Evolutionary conservation across 208 protist genomes (phyloP).

Genomic region (Trypanosoma vivax): DNA sequence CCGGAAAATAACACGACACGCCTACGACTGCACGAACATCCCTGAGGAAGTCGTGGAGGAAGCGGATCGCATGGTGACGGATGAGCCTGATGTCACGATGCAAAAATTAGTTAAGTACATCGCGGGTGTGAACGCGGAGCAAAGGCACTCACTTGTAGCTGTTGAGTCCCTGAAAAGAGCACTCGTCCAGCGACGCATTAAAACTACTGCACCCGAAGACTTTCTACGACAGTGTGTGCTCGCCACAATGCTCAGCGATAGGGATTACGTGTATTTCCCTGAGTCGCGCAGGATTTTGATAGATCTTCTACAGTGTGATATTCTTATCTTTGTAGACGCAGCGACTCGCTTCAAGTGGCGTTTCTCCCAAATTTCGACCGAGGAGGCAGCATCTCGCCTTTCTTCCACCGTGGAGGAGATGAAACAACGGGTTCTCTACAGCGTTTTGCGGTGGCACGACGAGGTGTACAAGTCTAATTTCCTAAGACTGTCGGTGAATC

Average conservation of each 20-base stretch:
- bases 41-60: neutral
- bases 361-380: slow-evolving; percentile 15
- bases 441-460: slow-evolving; percentile 6
- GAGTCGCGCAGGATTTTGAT: slow-evolving; percentile 3
- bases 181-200: too few species aligned
- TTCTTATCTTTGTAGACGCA: neutral
- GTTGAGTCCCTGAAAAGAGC: too few species aligned
- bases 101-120: neutral
- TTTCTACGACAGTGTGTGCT: slow-evolving; percentile 6
- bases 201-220: too few species aligned
- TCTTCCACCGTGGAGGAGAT: slow-evolving; percentile 9
- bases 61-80: slow-evolving; percentile 11
- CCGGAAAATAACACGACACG: slow-evolving; percentile 16
- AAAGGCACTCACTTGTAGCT: neutral
- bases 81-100: slow-evolving; percentile 1
- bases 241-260: slow-evolving; percentile 4
- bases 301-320: slow-evolving; percentile 2
- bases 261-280: slow-evolving; percentile 3
- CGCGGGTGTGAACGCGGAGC: neutral
- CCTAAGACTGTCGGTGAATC: slow-evolving; percentile 30
- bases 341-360: neutral
- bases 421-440: slow-evolving; percentile 10
- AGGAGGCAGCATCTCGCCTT: slow-evolving; percentile 10
- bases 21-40: slow-evolving; percentile 10
- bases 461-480: slow-evolving; percentile 21